Conservation (phyloP, 306 rosid species). For the Quillaja saponaria region DNA sequence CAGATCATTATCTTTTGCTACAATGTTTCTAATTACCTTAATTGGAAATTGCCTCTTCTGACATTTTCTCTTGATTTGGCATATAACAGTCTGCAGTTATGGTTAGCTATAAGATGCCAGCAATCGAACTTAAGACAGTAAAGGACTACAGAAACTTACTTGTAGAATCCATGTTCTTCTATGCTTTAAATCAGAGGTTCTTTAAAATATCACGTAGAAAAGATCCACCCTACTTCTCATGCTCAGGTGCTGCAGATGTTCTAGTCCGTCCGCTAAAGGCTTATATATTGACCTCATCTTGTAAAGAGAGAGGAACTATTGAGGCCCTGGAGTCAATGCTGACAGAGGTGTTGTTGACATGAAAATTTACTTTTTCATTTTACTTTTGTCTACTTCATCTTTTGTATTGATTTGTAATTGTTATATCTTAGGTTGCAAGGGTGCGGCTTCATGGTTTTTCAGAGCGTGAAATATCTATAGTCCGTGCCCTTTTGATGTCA, state of each 20-base stretch:
- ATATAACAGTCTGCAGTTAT: conserved; percentile 84
- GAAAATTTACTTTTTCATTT: conserved; percentile 10
- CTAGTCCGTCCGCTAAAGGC: conserved; percentile 86
- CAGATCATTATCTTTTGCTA: conserved; percentile 21
- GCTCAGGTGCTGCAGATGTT: conserved; percentile 86
- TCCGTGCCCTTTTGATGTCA: conserved; percentile 75
- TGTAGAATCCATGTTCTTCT: conserved; percentile 91
- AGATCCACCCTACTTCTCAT: conserved; percentile 94
- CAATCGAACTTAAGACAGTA: conserved; percentile 73
- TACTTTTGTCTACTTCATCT: conserved; percentile 9
- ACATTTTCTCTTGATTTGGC: conserved; percentile 28
- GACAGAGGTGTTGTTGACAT: conserved; percentile 69
- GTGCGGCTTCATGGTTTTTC: conserved; percentile 89
- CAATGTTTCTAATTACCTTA: conserved; percentile 15
- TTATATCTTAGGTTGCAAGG: conserved; percentile 74
- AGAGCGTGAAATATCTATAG: conserved; percentile 80
- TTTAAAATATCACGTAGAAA: conserved; percentile 84
- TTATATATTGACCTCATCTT: conserved; percentile 78
- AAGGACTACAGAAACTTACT: conserved; percentile 84
- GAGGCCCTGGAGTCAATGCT: conserved; percentile 87
- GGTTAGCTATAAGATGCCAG: conserved; percentile 88
- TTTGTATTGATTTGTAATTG: conserved; percentile 33
- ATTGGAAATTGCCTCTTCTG: conserved; percentile 11
- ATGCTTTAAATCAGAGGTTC: conserved; percentile 88
- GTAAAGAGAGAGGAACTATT: conserved; percentile 80